These are phyloP conservation scores for Pseudoturritis turrita DNA, from an alignment of 345 rosid genomes.

Conservation along the genomic window DNA sequence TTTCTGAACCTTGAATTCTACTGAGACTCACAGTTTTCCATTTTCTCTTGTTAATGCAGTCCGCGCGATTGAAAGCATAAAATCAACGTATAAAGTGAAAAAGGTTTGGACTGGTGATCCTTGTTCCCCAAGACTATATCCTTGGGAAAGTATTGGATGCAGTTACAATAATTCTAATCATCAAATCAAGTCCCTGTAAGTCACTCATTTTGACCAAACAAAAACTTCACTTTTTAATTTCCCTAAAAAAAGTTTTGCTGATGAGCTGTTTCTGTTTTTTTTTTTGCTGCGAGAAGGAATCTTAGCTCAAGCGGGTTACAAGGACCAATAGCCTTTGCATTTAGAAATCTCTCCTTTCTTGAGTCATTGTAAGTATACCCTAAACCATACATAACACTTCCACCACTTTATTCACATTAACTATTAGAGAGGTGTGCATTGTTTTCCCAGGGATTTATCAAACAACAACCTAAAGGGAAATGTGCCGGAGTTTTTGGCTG, in stretches of 20 bases:
- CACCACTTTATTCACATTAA: not conserved
- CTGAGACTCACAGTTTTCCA: not conserved
- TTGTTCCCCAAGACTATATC: slow-evolving; percentile 40
- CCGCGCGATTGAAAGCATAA: slow-evolving; percentile 36
- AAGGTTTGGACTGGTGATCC: slow-evolving; percentile 59
- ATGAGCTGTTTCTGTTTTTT: slow-evolving; percentile 6
- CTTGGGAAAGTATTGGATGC: slow-evolving; percentile 53
- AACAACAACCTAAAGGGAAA: slow-evolving; percentile 45
- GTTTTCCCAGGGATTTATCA: slow-evolving; percentile 50
- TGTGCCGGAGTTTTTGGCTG: slow-evolving; percentile 42
- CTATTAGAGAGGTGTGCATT: not conserved
- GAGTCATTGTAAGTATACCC: slow-evolving; percentile 38
- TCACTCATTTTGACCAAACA: not conserved
- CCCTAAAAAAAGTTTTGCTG: not conserved
- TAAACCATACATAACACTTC: not conserved
- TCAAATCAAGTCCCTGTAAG: slow-evolving; percentile 49
- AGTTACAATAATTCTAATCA: slow-evolving; percentile 17
- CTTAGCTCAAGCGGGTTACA: slow-evolving; percentile 46
- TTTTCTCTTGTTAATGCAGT: slow-evolving; percentile 21
- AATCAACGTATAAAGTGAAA: slow-evolving; percentile 31
- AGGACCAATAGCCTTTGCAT: slow-evolving; percentile 36
- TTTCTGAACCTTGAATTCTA: not conserved
- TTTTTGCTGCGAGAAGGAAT: slow-evolving; percentile 33
- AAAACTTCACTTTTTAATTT: not conserved
- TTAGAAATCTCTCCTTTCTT: slow-evolving; percentile 35